These are phyloP conservation scores for Botrytis galanthina DNA, from an alignment of 2,329 filamentous ascomycete species.

Conservation along the genomic window DNA sequence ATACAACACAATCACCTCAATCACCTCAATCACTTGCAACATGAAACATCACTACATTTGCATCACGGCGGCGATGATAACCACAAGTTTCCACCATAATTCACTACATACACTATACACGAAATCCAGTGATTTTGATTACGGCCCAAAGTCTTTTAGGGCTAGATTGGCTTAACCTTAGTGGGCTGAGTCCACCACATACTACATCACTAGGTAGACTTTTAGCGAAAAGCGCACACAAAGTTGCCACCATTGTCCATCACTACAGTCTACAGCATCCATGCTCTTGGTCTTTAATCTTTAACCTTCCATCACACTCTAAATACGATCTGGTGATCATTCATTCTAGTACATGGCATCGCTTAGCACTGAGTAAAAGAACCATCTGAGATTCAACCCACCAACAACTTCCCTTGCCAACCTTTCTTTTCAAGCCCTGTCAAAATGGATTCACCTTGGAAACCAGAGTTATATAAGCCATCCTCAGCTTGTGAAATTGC, in stretches of 20 bases:
- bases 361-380: not conserved
- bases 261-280: not conserved
- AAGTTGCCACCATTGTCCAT: not conserved
- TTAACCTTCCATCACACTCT: not conserved
- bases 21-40: too few relatives aligned
- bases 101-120: not conserved
- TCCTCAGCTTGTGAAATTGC: constrained; percentile 33
- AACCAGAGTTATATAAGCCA: constrained; percentile 25
- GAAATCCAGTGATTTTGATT: not conserved
- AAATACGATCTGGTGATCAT: not conserved
- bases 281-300: not conserved
- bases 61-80: not conserved
- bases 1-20: not conserved
- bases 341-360: not conserved
- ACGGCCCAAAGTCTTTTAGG: not conserved
- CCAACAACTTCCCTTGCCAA: not conserved
- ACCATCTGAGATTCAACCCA: not conserved
- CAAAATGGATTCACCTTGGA: constrained; percentile 30
- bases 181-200: not conserved
- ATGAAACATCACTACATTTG: not conserved
- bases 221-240: constrained; percentile 9
- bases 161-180: constrained; percentile 8
- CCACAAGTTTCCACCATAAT: not conserved
- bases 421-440: not conserved
- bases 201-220: not conserved